Conservation (phyloP, 2,329 filamentous ascomycete species). For the Cryphonectria naterciae region DNA sequence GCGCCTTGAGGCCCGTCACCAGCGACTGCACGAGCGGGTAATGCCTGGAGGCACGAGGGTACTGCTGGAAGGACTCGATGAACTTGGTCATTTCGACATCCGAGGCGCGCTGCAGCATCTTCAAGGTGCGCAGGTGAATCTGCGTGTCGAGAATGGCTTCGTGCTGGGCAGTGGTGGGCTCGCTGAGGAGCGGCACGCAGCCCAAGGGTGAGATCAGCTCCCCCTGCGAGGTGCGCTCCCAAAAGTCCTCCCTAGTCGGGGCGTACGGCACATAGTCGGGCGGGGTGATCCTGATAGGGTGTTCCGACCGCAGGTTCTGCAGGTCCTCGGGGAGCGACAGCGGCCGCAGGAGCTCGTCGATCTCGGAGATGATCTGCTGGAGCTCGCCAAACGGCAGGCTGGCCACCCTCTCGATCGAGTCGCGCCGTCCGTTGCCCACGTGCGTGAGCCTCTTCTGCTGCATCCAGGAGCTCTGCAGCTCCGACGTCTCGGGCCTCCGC, state of each 20-base stretch:
- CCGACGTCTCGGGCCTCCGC: constrained; percentile 38
- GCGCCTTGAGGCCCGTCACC: constrained; percentile 35
- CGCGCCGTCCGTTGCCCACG: constrained; percentile 22
- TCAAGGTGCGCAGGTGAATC: constrained; percentile 37
- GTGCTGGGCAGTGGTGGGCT: constrained; percentile 37
- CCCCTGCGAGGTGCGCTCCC: constrained; percentile 38
- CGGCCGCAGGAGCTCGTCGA: constrained; percentile 32
- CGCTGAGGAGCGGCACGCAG: constrained; percentile 38
- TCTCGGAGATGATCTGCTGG: constrained; percentile 34
- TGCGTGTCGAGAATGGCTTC: constrained; percentile 39
- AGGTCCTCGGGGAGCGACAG: constrained; percentile 30
- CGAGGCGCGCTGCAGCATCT: constrained; percentile 39
- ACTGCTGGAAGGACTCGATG: constrained; percentile 32
- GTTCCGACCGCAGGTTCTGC: constrained; percentile 29
- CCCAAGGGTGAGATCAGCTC: constrained; percentile 35
- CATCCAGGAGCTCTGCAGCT: constrained; percentile 40
- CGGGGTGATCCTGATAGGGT: constrained; percentile 27
- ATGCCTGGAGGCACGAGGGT: constrained; percentile 31
- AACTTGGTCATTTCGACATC: constrained; percentile 36
- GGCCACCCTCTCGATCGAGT: constrained; percentile 29
- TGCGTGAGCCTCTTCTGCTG: constrained; percentile 33
- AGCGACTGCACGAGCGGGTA: constrained; percentile 35
- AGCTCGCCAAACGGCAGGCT: constrained; percentile 34
- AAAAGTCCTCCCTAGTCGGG: constrained; percentile 37
- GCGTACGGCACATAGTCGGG: constrained; percentile 35